A percentile compares a stretch with the other conserved stretches of the same genome.
phyloP scores from a whole-genome alignment of 2,329 filamentous ascomycete species.

The Curvularia spicifera region DNA sequence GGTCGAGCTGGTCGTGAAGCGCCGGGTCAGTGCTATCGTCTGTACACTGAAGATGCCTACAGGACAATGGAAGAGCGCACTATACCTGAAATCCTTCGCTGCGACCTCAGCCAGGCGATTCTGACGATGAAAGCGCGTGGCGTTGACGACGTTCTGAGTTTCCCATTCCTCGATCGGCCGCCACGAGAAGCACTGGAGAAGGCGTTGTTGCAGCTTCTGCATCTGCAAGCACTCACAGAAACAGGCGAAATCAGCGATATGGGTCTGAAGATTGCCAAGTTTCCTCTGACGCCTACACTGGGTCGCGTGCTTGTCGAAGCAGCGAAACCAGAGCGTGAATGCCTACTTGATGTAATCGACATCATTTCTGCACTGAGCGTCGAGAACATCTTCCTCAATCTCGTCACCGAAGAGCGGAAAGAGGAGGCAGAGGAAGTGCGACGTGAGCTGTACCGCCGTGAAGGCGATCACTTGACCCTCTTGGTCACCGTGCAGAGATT shows the following conservation, averaged over 20 bases:
- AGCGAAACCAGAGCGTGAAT: constrained; percentile 71
- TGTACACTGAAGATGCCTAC: constrained; percentile 85
- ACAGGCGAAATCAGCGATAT: constrained; percentile 74
- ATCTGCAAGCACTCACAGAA: constrained; percentile 76
- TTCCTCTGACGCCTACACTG: constrained; percentile 82
- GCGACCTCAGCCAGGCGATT: constrained; percentile 83
- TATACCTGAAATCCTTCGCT: constrained; percentile 86
- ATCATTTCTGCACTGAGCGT: constrained; percentile 73
- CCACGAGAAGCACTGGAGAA: constrained; percentile 79
- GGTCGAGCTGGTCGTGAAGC: constrained; percentile 94
- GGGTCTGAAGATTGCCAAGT: constrained; percentile 78
- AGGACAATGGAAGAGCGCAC: constrained; percentile 73
- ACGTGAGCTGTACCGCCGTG: constrained; percentile 62
- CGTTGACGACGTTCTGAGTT: constrained; percentile 78
- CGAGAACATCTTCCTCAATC: constrained; percentile 67
- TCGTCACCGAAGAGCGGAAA: constrained; percentile 65
- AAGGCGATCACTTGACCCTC: constrained; percentile 70
- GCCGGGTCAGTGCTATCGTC: constrained; percentile 83
- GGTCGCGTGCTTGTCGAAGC: constrained; percentile 85
- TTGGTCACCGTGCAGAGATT: constrained; percentile 67
- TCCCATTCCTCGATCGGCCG: constrained; percentile 85
- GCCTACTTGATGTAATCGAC: constrained; percentile 83
- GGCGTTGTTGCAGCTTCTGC: constrained; percentile 78
- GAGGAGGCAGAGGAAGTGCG: constrained; percentile 64
- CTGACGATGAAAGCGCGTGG: constrained; percentile 94